Conservation (phyloP, 371 early-diverging fungal species). For the Mucor indicus region DNA sequence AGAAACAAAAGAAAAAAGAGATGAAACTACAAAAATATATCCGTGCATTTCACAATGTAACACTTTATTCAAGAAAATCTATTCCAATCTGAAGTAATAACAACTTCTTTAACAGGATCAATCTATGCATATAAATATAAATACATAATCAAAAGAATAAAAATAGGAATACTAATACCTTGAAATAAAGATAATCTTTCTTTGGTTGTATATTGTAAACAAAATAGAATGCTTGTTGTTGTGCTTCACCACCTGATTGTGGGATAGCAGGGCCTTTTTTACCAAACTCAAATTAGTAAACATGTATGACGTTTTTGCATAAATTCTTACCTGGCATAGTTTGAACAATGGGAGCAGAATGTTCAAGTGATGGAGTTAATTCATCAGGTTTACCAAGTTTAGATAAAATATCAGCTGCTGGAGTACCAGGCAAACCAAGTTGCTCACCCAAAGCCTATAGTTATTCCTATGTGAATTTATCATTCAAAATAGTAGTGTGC, state of each 20-base stretch:
- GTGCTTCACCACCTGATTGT: slow-evolving; percentile 2
- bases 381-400: slow-evolving; percentile 57
- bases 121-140: slow-evolving; percentile 17
- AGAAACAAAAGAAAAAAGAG: slow-evolving; percentile 15
- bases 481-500: background rate
- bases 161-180: slow-evolving; percentile 6
- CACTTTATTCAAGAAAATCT: slow-evolving; percentile 15
- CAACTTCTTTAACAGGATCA: slow-evolving; percentile 40
- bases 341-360: slow-evolving; percentile 15
- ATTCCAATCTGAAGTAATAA: slow-evolving; percentile 49
- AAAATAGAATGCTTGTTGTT: slow-evolving; percentile 31
- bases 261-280: slow-evolving; percentile 23
- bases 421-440: slow-evolving; percentile 44
- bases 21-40: background rate
- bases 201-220: slow-evolving; percentile 60
- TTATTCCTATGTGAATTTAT: background rate
- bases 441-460: slow-evolving; percentile 41
- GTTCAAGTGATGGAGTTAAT: slow-evolving; percentile 28
- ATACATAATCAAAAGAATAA: background rate
- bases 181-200: slow-evolving; percentile 59
- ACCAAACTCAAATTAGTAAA: background rate
- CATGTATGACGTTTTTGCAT: slow-evolving; percentile 5
- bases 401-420: slow-evolving; percentile 36
- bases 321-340: slow-evolving; percentile 42
- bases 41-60: background rate